Evolutionary conservation across 2,329 filamentous ascomycete species (phyloP), one percentile per base, ranked within the genome.

Genomic region (Ceratocystis destructans): DNA sequence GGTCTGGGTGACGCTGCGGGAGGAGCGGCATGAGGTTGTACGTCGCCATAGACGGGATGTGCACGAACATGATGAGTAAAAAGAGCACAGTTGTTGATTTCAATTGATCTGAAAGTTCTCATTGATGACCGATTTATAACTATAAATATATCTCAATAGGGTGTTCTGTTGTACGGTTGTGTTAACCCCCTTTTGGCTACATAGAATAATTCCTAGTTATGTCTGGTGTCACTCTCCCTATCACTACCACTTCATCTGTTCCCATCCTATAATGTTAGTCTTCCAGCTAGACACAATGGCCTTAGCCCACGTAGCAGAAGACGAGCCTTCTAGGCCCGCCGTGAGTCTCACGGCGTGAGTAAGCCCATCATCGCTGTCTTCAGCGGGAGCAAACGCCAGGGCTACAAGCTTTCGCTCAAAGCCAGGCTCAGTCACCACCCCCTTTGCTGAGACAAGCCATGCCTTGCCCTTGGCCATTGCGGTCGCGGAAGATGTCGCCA

Each of bases 301-400:
- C 61, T 66, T 70, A 6, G 64, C 67, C 70, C 69, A 71, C 17
- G 65, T 67, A 45, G 68, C 33, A 65, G 89, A 84, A 72, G 94
- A 97, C 74, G 86, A 96, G 79, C 76, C 96, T 78, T 99, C 97
- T 81, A 86, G 87, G 44, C 53, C 64, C 8, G 66, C 59, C 6
- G 91, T 96, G 75, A 81, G 88, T 71, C 83, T 97, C 67, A 85
- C 87, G 62, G 81, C 95, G 70, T 85, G 84, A 61, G 82, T 97
- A 67, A 88, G 89, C 69, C 86, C 90, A 64, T 93, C 0, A 87
- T 97, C 71, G 87, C 96, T 70, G 88, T 89, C 70, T 92, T 87
- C 28, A 2, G 12, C 17, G 37, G 55, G 33, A n/a, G 15, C 28
- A 85, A 88, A 74, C 1, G 73, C 70, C 73, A 73, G 76, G 5